Base-by-base conservation (phyloP, 495 filamentous ascomycete genomes). In the Trichoderma erinaceum region DNA sequence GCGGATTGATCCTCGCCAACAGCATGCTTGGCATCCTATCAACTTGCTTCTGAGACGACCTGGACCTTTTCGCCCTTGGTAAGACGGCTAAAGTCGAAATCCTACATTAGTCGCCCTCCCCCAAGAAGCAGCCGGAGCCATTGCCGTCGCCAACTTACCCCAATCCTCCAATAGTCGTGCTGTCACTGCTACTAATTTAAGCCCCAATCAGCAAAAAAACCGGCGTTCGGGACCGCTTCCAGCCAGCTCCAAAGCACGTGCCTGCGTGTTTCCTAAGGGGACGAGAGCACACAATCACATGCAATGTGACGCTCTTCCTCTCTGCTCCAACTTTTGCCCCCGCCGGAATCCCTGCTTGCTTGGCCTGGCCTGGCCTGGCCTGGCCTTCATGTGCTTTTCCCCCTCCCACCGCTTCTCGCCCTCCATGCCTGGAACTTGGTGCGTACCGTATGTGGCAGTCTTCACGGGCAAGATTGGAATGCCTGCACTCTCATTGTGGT, bases 241-340 rank as follows among this genome's bases (percentile, higher is more conserved):
- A n/a, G 6, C 44, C 44, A 48, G 44, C 15, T 48, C 44, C 35
- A 27, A 29, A 61, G 56, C 56, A 61, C 56, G 56, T 61, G 56
- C 56, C 56, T 52, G 48, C 35, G 56, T 25, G 25, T 29, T 29
- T 13, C 56, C 3, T 38, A 10, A 5, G 35, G 35, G 35, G 35
- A 32, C 29, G 29, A 32, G 11, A 12, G n/a, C 50, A 21, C 50
- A 27, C 25, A 61, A 61, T 61, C 56, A 61, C 56, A 61, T 61
- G 56, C 27, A 32, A 61, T 61, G 56, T 32, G 56, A 61, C 56
- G 27, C 27, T 61, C 11, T 25, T 18, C 23, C 12, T 21, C 21
- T 58, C 50, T 25, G 11, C 21, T 12, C 23, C 50, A 23, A 23
- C 50, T 25, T 23, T 4, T 32, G 23, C 56, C 56, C 56, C 56